These are phyloP conservation scores for Debaryomyces sp. DNA, from an alignment of 1,139 yeast genomes.

Conservation along the genomic window DNA sequence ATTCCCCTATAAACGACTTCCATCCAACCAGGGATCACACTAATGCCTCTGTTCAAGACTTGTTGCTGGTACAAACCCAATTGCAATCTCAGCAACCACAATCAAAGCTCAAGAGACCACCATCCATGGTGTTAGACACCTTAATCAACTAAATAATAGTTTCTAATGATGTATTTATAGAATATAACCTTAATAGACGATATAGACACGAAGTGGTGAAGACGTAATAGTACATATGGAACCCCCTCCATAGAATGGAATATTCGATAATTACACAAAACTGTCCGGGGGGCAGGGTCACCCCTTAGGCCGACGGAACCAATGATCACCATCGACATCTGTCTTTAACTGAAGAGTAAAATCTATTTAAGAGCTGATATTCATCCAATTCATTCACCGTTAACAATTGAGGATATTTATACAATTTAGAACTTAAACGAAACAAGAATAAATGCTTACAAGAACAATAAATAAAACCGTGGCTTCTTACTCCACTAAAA, in stretches of 20 bases:
- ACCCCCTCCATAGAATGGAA: neutral
- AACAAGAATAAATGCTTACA: constrained; percentile 2
- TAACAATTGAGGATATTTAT: neutral
- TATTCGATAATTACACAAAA: constrained; percentile 4
- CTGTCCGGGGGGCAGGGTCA: constrained; percentile 1
- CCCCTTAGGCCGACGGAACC: constrained; percentile 7
- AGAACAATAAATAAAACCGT: constrained; percentile 3
- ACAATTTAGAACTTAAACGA: neutral
- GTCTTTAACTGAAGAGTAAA: neutral
- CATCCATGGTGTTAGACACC: constrained; percentile 36
- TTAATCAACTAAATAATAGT: constrained; percentile 14
- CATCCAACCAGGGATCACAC: neutral
- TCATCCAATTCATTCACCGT: neutral
- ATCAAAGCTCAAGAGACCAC: constrained; percentile 23
- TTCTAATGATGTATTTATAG: constrained; percentile 4
- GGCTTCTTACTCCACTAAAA: neutral
- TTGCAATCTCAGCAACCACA: neutral
- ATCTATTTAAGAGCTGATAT: neutral
- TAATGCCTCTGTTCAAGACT: neutral
- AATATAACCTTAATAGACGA: neutral
- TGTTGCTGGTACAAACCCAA: neutral
- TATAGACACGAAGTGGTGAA: neutral
- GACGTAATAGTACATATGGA: neutral
- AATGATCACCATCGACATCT: neutral
- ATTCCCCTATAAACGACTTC: constrained; percentile 2